These are phyloP conservation scores for Platanthera zijinensis DNA, from an alignment of 106 monocot genomes.

Conservation along the genomic window DNA sequence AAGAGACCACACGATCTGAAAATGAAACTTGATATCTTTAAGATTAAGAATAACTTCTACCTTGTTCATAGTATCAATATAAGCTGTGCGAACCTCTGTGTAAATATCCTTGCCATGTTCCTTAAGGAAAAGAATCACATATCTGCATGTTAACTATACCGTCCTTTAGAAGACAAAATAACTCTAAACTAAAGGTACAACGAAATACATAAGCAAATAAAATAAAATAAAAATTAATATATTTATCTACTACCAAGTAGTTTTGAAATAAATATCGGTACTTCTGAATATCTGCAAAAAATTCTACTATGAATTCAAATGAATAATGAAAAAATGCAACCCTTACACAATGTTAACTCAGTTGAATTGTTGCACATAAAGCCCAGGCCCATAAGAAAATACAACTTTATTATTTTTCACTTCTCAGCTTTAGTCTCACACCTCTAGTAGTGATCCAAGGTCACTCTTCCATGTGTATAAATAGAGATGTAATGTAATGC, in stretches of 20 bases:
- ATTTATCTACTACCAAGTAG: background rate
- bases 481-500: too few relatives aligned
- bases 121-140: slow-evolving; percentile 76
- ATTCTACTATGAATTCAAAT: background rate
- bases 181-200: background rate
- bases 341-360: background rate
- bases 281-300: background rate
- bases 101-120: slow-evolving; percentile 94
- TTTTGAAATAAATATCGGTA: background rate
- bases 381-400: too few relatives aligned
- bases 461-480: too few relatives aligned
- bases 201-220: background rate
- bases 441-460: too few relatives aligned
- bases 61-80: slow-evolving; percentile 99
- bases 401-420: too few relatives aligned
- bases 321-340: background rate
- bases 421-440: too few relatives aligned
- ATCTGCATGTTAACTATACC: slow-evolving; percentile 32
- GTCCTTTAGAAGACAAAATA: slow-evolving; percentile 3
- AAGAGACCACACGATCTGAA: background rate
- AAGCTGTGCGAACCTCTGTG: slow-evolving; percentile 76
- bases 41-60: slow-evolving; percentile 24
- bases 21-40: slow-evolving; percentile 1
- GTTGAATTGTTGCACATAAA: too few relatives aligned
- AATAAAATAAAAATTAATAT: background rate